These are phyloP conservation scores for Myochromella boudieri DNA, from an alignment of 768 basidiomycete species.

Conservation along the genomic window DNA sequence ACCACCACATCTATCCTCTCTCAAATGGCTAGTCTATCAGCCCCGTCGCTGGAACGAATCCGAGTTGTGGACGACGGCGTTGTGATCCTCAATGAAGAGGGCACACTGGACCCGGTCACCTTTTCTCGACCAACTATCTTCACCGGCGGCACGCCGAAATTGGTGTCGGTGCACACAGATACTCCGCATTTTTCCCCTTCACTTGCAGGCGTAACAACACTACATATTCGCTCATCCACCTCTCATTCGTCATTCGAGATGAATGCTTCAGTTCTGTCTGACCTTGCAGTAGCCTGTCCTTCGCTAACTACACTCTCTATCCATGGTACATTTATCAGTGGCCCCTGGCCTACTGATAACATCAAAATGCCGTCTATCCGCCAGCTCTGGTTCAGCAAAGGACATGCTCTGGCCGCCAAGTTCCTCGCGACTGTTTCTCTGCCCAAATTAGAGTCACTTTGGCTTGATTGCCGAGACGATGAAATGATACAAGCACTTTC, in stretches of 20 bases:
- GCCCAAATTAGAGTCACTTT: conserved; percentile 33
- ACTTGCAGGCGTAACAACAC: conserved; percentile 29
- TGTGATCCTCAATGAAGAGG: not conserved
- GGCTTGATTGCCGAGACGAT: conserved; percentile 29
- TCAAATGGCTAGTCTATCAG: conserved; percentile 17
- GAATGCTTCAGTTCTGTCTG: conserved; percentile 3
- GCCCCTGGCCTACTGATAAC: conserved; percentile 19
- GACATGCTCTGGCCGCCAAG: conserved; percentile 22
- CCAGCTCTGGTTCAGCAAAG: conserved; percentile 27
- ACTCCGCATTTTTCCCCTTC: conserved; percentile 23
- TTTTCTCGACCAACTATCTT: conserved; percentile 5
- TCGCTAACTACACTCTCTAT: conserved; percentile 30
- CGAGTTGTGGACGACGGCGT: conserved; percentile 15
- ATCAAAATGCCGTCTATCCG: conserved; percentile 23
- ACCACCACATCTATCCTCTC: conserved; percentile 23
- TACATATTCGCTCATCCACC: conserved; percentile 25
- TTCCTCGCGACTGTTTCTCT: conserved; percentile 28
- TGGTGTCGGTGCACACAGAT: conserved; percentile 6
- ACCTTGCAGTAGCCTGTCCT: conserved; percentile 16
- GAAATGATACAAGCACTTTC: conserved; percentile 5
- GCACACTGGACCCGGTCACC: not conserved
- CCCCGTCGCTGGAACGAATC: conserved; percentile 27
- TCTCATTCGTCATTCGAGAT: conserved; percentile 6
- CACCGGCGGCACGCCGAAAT: conserved; percentile 12
- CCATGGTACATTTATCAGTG: conserved; percentile 20